A percentile compares a stretch with the other conserved stretches of the same genome.
Conservation (phyloP, 2,329 filamentous ascomycete genomes). For the Beauveria bassiana region DNA sequence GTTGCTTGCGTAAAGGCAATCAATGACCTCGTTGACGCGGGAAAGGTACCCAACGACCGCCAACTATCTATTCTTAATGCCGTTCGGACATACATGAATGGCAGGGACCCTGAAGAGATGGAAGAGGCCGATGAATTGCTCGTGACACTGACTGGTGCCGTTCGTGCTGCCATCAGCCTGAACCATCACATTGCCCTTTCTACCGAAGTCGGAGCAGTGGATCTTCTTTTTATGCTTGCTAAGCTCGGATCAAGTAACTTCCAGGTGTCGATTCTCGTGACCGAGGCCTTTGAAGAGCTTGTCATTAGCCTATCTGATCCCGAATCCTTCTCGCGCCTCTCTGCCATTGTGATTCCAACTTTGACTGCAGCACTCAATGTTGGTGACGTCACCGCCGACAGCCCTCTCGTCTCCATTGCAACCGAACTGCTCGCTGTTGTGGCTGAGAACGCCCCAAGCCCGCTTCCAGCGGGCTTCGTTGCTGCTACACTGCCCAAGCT, state of each 20-base stretch:
- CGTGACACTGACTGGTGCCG: conserved; percentile 78
- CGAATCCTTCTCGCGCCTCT: conserved; percentile 69
- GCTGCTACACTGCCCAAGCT: conserved; percentile 81
- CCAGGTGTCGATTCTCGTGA: conserved; percentile 80
- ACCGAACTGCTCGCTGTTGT: conserved; percentile 77
- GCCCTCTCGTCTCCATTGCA: conserved; percentile 76
- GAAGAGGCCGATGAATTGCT: conserved; percentile 87
- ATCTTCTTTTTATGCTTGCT: conserved; percentile 80
- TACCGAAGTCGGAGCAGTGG: conserved; percentile 64
- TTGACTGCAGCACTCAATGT: conserved; percentile 86
- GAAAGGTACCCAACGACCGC: conserved; percentile 41
- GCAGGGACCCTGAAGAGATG: conserved; percentile 74
- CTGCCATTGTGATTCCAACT: conserved; percentile 78
- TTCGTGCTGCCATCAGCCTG: conserved; percentile 74
- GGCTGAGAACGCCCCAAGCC: conserved; percentile 73
- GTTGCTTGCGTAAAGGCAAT: conserved; percentile 85
- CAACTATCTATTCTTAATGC: conserved; percentile 57
- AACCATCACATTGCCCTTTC: conserved; percentile 69
- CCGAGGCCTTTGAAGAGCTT: conserved; percentile 86
- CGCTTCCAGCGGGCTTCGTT: conserved; percentile 80
- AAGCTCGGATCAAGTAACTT: conserved; percentile 86
- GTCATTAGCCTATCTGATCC: conserved; percentile 59
- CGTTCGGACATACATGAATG: conserved; percentile 65
- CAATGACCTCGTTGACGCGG: conserved; percentile 55
- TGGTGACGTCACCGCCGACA: conserved; percentile 75